Conservation (phyloP, 164 flowering plant species). For the Litsea cubeba region DNA sequence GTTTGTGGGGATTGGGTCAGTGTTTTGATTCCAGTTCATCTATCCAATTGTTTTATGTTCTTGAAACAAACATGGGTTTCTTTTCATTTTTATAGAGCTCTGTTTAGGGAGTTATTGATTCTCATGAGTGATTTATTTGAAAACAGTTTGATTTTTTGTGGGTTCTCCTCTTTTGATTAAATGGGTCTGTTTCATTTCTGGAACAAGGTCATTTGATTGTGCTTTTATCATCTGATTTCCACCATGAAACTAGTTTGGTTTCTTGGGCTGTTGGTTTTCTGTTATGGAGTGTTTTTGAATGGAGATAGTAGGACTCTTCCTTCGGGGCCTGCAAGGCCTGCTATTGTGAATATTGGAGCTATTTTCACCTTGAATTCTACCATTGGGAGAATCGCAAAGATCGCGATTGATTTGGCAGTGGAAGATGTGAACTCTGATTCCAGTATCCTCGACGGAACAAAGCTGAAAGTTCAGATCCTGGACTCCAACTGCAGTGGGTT, state of each 20-base stretch:
- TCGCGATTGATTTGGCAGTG: constrained; percentile 78
- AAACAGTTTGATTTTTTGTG: neutral
- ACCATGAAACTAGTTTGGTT: constrained; percentile 36
- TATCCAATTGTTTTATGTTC: neutral
- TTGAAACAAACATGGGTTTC: neutral
- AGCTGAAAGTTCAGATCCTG: constrained; percentile 38
- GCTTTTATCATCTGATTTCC: neutral
- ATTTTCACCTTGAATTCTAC: constrained; percentile 68
- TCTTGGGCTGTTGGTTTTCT: constrained; percentile 23
- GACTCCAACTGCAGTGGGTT: constrained; percentile 78
- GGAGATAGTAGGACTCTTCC: constrained; percentile 26
- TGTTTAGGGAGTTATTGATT: neutral
- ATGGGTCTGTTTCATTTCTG: neutral
- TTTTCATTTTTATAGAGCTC: neutral
- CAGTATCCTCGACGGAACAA: constrained; percentile 59
- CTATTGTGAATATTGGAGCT: constrained; percentile 72
- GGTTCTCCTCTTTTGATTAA: neutral
- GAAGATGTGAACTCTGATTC: constrained; percentile 76
- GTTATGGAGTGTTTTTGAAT: constrained; percentile 22
- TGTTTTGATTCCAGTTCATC: neutral
- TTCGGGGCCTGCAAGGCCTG: constrained; percentile 76
- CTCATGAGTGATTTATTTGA: neutral
- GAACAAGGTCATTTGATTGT: neutral
- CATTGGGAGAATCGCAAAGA: constrained; percentile 79
- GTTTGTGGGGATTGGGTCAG: neutral